These are phyloP conservation scores for Ogataea ramenticola DNA, from an alignment of 805 yeast genomes.

Conservation along the genomic window DNA sequence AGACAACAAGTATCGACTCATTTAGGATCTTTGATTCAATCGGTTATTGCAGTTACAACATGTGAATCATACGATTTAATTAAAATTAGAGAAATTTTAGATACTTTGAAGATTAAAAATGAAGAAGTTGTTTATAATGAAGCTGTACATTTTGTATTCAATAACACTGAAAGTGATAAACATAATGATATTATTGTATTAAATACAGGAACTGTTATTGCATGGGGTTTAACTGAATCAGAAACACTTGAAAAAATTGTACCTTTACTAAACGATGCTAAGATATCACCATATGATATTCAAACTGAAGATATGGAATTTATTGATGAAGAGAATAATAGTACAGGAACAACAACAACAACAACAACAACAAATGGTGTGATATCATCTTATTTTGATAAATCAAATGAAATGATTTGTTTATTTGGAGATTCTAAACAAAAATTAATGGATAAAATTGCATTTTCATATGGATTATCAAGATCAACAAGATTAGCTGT, in stretches of 20 bases:
- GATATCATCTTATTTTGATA: conserved; percentile 30
- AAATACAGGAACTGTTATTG: conserved; percentile 72
- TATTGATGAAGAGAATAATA: conserved; percentile 32
- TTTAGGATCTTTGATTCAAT: conserved; percentile 9
- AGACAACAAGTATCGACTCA: conserved; percentile 4
- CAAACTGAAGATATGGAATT: conserved; percentile 90
- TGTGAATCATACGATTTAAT: conserved; percentile 65
- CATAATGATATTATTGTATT: conserved; percentile 58
- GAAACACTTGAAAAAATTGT: conserved; percentile 38
- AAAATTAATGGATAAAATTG: conserved; percentile 67
- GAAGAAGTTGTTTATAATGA: conserved; percentile 38
- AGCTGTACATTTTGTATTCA: conserved; percentile 46
- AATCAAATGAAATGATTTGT: conserved; percentile 66
- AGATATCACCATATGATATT: conserved; percentile 36
- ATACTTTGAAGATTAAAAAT: conserved; percentile 28
- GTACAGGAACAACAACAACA: conserved; percentile 7
- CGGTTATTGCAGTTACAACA: conserved; percentile 65
- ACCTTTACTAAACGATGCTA: conserved; percentile 45
- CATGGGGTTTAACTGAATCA: conserved; percentile 72
- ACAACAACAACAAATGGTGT: neutral
- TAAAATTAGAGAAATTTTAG: conserved; percentile 32
- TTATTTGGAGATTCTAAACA: conserved; percentile 44
- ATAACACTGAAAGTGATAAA: conserved; percentile 9
- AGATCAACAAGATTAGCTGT: conserved; percentile 82
- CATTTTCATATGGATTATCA: conserved; percentile 82